Conservation (phyloP, 2,329 filamentous ascomycete genomes). For the Elsinoe fawcettii region DNA sequence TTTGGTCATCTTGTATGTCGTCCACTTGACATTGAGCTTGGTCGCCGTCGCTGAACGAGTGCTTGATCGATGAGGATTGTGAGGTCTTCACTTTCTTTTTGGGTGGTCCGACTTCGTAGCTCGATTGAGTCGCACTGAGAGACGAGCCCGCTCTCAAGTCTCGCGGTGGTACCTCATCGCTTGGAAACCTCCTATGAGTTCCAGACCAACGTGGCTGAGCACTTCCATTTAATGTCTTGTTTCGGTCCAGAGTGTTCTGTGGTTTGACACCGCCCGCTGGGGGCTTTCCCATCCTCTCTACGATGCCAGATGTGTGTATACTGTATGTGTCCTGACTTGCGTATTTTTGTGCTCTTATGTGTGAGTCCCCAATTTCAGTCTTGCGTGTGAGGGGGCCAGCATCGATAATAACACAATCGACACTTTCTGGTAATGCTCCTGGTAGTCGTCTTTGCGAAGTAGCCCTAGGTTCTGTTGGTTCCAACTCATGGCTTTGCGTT, state of each 20-base stretch:
- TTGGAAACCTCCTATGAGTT: background rate
- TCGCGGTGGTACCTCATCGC: background rate
- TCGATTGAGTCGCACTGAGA: background rate
- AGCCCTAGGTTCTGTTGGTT: background rate
- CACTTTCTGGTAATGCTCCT: background rate
- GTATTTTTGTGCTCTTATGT: no score
- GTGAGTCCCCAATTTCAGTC: no score
- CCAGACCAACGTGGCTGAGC: background rate
- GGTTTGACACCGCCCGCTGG: background rate
- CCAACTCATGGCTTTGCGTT: background rate
- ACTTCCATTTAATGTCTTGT: background rate
- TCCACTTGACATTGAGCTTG: background rate
- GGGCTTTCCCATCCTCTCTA: background rate
- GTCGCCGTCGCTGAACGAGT: background rate
- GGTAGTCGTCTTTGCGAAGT: background rate
- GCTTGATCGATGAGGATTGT: background rate
- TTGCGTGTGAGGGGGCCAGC: no score
- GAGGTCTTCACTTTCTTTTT: slow-evolving; percentile 1
- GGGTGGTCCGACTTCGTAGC: background rate
- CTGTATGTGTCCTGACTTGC: no score
- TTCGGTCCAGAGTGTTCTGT: background rate
- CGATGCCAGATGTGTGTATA: no score
- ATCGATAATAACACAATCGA: background rate
- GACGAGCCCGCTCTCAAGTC: background rate
- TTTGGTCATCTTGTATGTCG: background rate